A percentile compares a stretch with the other conserved stretches of the same genome.
These are phyloP conservation scores for Ministeria vibrans DNA, from an alignment of 78 protist genomes.

Conservation along the genomic window DNA sequence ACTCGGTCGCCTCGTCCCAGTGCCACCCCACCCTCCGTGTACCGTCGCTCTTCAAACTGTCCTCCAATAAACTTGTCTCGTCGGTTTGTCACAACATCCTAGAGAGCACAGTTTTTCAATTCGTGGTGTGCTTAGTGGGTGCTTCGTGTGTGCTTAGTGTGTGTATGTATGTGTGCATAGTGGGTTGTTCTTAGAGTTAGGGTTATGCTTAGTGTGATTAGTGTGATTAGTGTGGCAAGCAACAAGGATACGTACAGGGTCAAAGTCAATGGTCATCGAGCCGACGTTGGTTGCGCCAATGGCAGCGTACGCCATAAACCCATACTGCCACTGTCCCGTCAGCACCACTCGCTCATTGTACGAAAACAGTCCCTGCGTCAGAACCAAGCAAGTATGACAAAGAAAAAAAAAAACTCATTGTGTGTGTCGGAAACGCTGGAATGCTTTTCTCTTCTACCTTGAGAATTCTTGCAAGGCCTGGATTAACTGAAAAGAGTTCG, in stretches of 20 bases:
- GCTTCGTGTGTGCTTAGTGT: background rate
- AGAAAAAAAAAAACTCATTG: no score
- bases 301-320: conserved; percentile 33
- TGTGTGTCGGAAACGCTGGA: no score
- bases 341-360: conserved; percentile 71
- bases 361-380: conserved; percentile 52
- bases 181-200: background rate
- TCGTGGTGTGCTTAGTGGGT: background rate
- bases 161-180: background rate
- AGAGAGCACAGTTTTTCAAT: background rate
- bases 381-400: no score
- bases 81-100: background rate
- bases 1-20: conserved; percentile 3
- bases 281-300: conserved; percentile 82
- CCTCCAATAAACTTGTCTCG: no score
- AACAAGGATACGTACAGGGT: conserved; percentile 3
- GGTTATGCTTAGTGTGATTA: background rate
- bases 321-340: conserved; percentile 56
- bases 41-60: background rate
- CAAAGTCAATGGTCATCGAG: conserved; percentile 45
- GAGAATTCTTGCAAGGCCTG: conserved; percentile 22
- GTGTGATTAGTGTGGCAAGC: background rate
- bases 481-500: background rate
- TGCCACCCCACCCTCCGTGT: background rate
- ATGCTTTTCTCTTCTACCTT: no score